Evolutionary conservation across 2,329 filamentous ascomycete genomes (phyloP).

Genomic region (Zelopaecilomyces penicillatus): DNA sequence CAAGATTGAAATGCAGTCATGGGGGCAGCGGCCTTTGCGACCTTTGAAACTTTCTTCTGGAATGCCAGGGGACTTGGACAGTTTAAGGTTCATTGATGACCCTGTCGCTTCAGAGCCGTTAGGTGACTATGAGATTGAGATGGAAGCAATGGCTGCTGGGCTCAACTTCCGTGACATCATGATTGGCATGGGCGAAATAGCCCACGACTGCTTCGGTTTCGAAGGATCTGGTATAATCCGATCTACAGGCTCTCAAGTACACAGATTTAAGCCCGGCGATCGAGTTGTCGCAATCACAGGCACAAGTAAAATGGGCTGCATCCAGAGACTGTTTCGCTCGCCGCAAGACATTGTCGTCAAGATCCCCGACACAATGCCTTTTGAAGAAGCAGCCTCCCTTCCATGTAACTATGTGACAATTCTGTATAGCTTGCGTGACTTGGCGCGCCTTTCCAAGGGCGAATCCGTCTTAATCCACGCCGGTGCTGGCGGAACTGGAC

Average conservation of each 20-base stretch:
- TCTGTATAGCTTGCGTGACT: constrained; percentile 9
- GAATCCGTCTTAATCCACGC: constrained; percentile 27
- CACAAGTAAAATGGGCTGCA: not conserved
- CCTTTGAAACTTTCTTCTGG: constrained; percentile 14
- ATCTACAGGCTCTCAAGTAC: not conserved
- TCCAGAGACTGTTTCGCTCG: constrained; percentile 6
- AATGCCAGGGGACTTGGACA: constrained; percentile 16
- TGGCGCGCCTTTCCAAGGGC: constrained; percentile 21
- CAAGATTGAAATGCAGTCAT: too few relatives aligned
- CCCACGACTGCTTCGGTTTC: too few relatives aligned
- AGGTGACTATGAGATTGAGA: not conserved
- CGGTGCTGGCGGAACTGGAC: constrained; percentile 22
- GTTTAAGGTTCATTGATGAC: constrained; percentile 17
- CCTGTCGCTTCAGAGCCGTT: not conserved
- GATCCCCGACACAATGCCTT: constrained; percentile 27
- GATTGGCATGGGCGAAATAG: not conserved
- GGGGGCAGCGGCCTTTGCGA: too few relatives aligned
- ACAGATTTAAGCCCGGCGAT: constrained; percentile 13
- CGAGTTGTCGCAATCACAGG: constrained; percentile 11
- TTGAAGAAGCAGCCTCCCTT: constrained; percentile 24
- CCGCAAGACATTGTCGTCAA: constrained; percentile 8
- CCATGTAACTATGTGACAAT: constrained; percentile 26
- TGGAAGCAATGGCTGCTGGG: constrained; percentile 1
- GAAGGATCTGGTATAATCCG: too few relatives aligned
- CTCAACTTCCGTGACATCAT: not conserved